phyloP scores from a whole-genome alignment of 352 stramenopile species.

The Phytophthora sansomeana region DNA sequence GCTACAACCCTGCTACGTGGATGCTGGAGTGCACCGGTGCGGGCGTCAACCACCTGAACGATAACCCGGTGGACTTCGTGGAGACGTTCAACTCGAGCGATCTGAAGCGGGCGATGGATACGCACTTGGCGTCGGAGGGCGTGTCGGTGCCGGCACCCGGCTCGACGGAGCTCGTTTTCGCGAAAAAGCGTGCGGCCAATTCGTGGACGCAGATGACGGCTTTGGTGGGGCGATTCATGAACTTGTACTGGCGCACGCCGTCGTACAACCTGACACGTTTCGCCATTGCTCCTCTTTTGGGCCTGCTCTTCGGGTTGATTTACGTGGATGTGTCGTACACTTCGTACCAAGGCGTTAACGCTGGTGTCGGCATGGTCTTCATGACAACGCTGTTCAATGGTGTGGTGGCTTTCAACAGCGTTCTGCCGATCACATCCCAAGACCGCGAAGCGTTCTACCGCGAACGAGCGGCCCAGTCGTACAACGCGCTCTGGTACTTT shows the following conservation, averaged over 20 bases:
- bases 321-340: conserved; percentile 54
- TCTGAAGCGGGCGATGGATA: conserved; percentile 32
- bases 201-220: conserved; percentile 41
- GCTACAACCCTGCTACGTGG: conserved; percentile 91
- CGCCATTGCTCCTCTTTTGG: conserved; percentile 44
- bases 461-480: conserved; percentile 88
- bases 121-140: conserved; percentile 31
- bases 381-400: conserved; percentile 85
- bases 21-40: conserved; percentile 87
- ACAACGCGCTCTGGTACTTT: conserved; percentile 78
- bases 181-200: conserved; percentile 42
- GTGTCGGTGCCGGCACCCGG: conserved; percentile 25
- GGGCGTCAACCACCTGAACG: conserved; percentile 39
- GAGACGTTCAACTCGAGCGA: conserved; percentile 37
- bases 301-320: conserved; percentile 51
- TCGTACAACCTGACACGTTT: conserved; percentile 86
- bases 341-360: conserved; percentile 60
- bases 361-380: conserved; percentile 84
- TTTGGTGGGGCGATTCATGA: conserved; percentile 46
- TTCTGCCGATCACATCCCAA: conserved; percentile 73
- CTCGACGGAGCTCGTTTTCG: conserved; percentile 37
- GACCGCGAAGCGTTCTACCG: conserved; percentile 87
- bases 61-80: conserved; percentile 33
- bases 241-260: conserved; percentile 63
- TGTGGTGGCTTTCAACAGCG: conserved; percentile 79